Base-by-base conservation (phyloP, 1,284 basidiomycete genomes). In the Trichosporon faecale region DNA sequence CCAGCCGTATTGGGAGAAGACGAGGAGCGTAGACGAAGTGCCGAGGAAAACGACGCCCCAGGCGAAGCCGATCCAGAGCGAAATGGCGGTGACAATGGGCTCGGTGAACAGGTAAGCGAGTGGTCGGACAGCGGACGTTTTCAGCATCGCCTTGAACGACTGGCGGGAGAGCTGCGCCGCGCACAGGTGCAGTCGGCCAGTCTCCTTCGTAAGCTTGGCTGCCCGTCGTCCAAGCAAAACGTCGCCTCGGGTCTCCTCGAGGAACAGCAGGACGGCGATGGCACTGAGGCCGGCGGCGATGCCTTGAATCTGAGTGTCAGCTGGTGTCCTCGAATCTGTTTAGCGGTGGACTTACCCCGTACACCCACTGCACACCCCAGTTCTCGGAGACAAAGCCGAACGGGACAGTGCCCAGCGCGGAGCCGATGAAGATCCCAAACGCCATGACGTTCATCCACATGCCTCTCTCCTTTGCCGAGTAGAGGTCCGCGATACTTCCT, bases 61-160 rank as follows among this genome's bases (percentile, higher is more conserved):
- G 6, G 80, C 80, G 63, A 84, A 82, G 0, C 80, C 85, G 67
- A 85, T 84, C 85, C 85, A 86, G 27, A 82, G 71, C 0, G 81
- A 78, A 60, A 86, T 76, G n/a, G 81, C 83, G 2, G 80, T 74
- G 0, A 85, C 84, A 70, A 86, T 84, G 0, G 85, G 85, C 70
- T 86, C 86, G 12, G 83, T 84, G 66, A 80, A 65, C 64, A 86
- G 81, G 73, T 76, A 81, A 25, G 77, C 79, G 5, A 83, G 57
- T 0, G 82, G 82, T 8, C 80, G 73, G 16, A 82, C 55, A 18
- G 83, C 73, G 18, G 81, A 83, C 0, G 79, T 77, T 23, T 75
- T 75, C 68, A 84, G 72, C 69, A 84, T 70, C 57, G 74, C 73
- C 4, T 65, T 23, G 63, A 84, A 77, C 49, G 70, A 77, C 46